Conservation (phyloP, 257 asterid species). For the Salvia rosmarinus region DNA sequence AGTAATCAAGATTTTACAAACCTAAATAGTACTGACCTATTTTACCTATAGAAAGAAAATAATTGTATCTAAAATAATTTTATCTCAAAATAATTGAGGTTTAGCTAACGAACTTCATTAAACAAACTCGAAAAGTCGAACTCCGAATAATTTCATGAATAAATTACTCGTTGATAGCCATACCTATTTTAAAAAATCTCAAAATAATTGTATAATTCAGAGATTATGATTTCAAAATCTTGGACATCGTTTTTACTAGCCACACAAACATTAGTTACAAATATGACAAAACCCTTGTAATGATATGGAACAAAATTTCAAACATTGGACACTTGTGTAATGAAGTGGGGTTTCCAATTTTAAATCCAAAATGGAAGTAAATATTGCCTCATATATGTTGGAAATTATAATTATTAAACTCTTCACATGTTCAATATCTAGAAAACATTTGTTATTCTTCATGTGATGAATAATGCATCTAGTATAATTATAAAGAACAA, state of each 20-base stretch:
- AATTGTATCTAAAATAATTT: no score
- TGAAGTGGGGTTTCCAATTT: constrained; percentile 25
- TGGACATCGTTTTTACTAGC: not conserved
- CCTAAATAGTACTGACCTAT: not conserved
- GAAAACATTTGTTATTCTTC: no score
- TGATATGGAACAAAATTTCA: not conserved
- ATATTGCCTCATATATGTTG: not conserved
- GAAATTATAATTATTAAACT: not conserved
- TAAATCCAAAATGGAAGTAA: constrained; percentile 38
- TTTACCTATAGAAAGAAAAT: not conserved
- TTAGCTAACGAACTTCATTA: no score
- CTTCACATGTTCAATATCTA: not conserved
- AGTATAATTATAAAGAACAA: not conserved
- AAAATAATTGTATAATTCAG: constrained; percentile 7
- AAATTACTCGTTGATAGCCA: no score
- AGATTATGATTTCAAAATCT: constrained; percentile 17
- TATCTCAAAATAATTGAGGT: not conserved
- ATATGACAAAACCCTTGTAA: not conserved
- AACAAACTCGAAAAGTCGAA: no score
- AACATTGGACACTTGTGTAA: not conserved
- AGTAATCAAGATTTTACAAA: not conserved
- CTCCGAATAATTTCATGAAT: no score
- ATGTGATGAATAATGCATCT: not conserved
- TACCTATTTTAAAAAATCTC: no score
- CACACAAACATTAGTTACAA: constrained; percentile 27